phyloP scores from a whole-genome alignment of 495 filamentous ascomycete species.

The Neurospora discreta region DNA sequence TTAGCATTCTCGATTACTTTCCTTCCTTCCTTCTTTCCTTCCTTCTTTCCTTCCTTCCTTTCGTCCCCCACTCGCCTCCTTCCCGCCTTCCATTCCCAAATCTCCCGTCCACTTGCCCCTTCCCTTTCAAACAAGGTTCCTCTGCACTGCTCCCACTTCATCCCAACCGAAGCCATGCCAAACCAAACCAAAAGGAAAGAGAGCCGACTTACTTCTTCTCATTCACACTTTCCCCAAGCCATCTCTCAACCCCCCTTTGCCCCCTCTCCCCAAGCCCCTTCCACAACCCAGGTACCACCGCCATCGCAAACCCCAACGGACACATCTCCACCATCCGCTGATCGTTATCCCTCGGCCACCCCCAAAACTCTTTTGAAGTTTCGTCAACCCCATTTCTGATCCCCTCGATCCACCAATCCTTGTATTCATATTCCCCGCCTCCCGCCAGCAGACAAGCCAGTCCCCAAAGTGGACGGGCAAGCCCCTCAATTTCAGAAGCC shows the following conservation, averaged over 20 bases:
- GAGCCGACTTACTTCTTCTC: conserved; percentile 43
- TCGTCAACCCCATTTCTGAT: conserved; percentile 52
- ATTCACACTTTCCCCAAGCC: conserved; percentile 63
- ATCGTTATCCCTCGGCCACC: conserved; percentile 57
- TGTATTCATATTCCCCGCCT: conserved; percentile 48
- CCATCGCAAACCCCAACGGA: conserved; percentile 54
- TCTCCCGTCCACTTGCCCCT: neutral
- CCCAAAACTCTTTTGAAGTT: conserved; percentile 53
- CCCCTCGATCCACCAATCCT: conserved; percentile 54
- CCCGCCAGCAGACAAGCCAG: conserved; percentile 58
- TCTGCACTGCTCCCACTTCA: neutral
- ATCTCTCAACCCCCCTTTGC: conserved; percentile 48
- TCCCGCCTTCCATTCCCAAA: neutral
- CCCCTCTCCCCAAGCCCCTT: conserved; percentile 42
- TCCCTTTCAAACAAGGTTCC: neutral
- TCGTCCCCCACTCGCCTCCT: neutral
- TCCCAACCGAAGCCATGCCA: too few species aligned
- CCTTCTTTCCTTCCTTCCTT: neutral
- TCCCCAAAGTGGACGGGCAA: conserved; percentile 64
- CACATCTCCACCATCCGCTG: conserved; percentile 84
- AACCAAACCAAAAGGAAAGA: neutral
- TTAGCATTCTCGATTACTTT: neutral
- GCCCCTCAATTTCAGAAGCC: conserved; percentile 67
- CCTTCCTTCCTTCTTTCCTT: too few species aligned
- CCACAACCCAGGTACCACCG: conserved; percentile 58